Percentiles rank a stretch among this genome's conserved stretches.
phyloP scores from a whole-genome alignment of 768 basidiomycete genomes.

The Botryobasidium botryosum region DNA sequence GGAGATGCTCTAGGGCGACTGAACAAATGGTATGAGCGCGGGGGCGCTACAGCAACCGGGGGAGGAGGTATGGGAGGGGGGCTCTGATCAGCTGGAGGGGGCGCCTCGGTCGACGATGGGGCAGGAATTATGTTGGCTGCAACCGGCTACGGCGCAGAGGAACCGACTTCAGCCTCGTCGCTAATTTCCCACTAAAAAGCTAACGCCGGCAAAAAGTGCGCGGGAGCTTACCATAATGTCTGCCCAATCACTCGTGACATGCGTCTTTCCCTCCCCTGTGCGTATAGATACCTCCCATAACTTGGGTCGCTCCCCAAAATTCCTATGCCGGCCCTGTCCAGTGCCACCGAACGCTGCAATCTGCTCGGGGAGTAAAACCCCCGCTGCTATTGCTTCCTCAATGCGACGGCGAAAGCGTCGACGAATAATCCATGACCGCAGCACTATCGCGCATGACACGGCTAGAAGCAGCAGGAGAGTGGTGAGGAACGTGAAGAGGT shows the following conservation, averaged over 20 bases:
- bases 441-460: constrained; percentile 13
- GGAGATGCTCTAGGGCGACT: too few species aligned
- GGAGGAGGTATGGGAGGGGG: neutral
- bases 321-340: neutral
- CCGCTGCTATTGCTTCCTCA: constrained; percentile 10
- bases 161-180: neutral
- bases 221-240: constrained; percentile 1
- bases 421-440: constrained; percentile 13
- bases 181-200: neutral
- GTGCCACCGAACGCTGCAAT: constrained; percentile 2
- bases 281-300: constrained; percentile 1
- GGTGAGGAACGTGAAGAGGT: constrained; percentile 14
- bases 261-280: neutral
- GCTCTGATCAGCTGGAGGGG: neutral
- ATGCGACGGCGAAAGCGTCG: constrained; percentile 12
- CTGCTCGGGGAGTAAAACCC: constrained; percentile 7
- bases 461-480: constrained; percentile 13
- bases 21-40: too few species aligned
- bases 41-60: neutral
- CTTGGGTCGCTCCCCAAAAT: constrained; percentile 2
- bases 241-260: neutral
- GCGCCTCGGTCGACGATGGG: neutral
- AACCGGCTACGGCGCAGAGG: neutral
- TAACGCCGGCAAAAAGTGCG: neutral
- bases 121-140: constrained; percentile 1